Base-by-base conservation (phyloP, 2,329 filamentous ascomycete species). In the Ceratocystis lukuohia region DNA sequence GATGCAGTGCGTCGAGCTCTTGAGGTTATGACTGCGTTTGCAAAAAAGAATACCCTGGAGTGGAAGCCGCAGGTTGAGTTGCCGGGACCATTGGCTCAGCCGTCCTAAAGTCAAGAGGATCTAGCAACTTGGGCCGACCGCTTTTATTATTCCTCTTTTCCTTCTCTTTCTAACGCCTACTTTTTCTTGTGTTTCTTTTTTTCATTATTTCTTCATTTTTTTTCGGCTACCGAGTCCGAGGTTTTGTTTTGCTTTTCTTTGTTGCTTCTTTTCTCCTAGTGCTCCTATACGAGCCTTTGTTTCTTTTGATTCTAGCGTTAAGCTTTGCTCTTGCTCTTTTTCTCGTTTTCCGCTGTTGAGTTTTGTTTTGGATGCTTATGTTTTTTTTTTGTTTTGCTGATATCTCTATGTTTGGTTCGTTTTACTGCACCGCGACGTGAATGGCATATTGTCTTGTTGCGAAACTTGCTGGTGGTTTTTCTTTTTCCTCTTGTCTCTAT, bases 11-110 rank as follows among this genome's bases (percentile, higher is more conserved):
- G 72, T 6, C 71, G 72, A 4, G 74, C 75, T 12, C 69, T 82
- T 66, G 72, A 72, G 5, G 71, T 80, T 3, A 71, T 82, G 69
- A 74, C 73, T 2, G 71, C 74, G 28, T 82, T 79, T 77, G 77
- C 76, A 57, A 73, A 75, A 7, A 74, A 76, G 2, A 78, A 81
- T 67, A 72, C 72, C 4, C 75, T 81, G n/a, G 72, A 75, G 20
- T 82, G 80, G 80, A 70, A 71, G n/a, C 74, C 77, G 1, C 74
- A 77, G 69, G 71, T 77, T 30, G 64, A 64, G 1, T 87, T 84
- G 20, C 82, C 78, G 66, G 82, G 41, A 6, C 44, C 45, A 28
- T 12, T 64, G 62, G 5, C 46, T 46, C 46, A 53, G 17, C 61
- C 61, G 44, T 22, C 46, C 2, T 64, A 17, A 50, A 17, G 7